Evolutionary conservation across 1,284 basidiomycete species (phyloP).

Genomic region (Trametes sp.): DNA sequence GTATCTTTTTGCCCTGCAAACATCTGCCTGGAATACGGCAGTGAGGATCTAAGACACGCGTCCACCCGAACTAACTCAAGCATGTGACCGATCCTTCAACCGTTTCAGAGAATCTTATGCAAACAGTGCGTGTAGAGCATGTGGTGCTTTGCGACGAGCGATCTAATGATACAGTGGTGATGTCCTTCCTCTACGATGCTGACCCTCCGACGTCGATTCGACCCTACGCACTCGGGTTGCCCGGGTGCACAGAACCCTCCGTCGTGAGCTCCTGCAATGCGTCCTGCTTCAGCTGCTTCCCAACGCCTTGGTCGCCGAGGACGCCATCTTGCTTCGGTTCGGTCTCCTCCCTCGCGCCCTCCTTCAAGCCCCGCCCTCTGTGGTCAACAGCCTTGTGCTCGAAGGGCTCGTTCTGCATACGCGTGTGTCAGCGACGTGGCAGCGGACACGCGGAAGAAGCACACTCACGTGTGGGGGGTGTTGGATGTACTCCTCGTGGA

Average conservation of each 20-base stretch:
- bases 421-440: background rate
- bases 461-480: slow-evolving; percentile 42
- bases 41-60: too few species aligned
- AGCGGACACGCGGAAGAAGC: background rate
- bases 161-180: background rate
- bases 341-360: slow-evolving; percentile 31
- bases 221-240: slow-evolving; percentile 12
- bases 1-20: background rate
- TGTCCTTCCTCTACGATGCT: background rate
- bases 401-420: slow-evolving; percentile 19
- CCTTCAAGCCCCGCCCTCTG: slow-evolving; percentile 24
- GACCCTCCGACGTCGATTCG: background rate
- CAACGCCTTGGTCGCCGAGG: slow-evolving; percentile 26
- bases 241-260: slow-evolving; percentile 32
- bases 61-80: too few species aligned
- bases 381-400: slow-evolving; percentile 19
- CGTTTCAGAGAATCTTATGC: too few species aligned
- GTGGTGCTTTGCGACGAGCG: too few species aligned
- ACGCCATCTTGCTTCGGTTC: slow-evolving; percentile 33
- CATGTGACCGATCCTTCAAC: too few species aligned
- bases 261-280: slow-evolving; percentile 26
- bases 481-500: slow-evolving; percentile 44
- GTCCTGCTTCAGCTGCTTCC: slow-evolving; percentile 28
- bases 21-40: too few species aligned
- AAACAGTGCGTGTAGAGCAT: too few species aligned